Base-by-base conservation (phyloP, 352 stramenopile genomes). In the Phytopythium oedochilum region DNA sequence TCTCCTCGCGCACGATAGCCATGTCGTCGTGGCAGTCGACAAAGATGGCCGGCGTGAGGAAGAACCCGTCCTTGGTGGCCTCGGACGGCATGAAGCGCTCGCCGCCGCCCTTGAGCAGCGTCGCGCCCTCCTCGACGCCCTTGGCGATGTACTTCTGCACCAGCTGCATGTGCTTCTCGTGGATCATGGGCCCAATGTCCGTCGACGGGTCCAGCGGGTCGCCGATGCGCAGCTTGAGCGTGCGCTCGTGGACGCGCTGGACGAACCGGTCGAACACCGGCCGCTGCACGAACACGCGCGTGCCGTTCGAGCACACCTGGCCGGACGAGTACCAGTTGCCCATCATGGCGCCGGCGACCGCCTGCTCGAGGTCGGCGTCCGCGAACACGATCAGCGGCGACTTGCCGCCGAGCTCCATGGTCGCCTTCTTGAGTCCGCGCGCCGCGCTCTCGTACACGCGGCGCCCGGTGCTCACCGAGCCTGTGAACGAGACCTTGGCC, bases 241-340 rank as follows among this genome's bases (percentile, higher is more conserved):
- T 92, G 22, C 85, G 84, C 32, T 84, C 76, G 10, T 94, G 79
- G n/a, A 97, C 60, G n/a, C 75, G 59, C 36, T 73, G 57, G 40
- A 96, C 74, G 35, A 98, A 97, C 29, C 68, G 59, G 40, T 96
- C 83, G 48, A 75, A 89, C 31, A 98, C 74, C n/a, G 59, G 57
- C 10, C 71, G 68, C 35, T 97, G 88, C 26, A 98, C 83, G 44
- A 97, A 92, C 25, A 98, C 71, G 11, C 92, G 85, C 51, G 88
- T 96, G 49, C 89, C 91, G 49, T 92, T 92, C 17, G 86, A 93
- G 64, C 88, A 98, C 28, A 91, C 94, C 56, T 97, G 91, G 1
- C 88, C 88, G 9, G 76, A 89, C 28, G 84, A 93, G 71, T 89
- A 96, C 77, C 74, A 96, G 63, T 92, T 94, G 61, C 69, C 86